Evolutionary conservation across 1,284 basidiomycete genomes (phyloP).

Genomic region (Chiua sp.): DNA sequence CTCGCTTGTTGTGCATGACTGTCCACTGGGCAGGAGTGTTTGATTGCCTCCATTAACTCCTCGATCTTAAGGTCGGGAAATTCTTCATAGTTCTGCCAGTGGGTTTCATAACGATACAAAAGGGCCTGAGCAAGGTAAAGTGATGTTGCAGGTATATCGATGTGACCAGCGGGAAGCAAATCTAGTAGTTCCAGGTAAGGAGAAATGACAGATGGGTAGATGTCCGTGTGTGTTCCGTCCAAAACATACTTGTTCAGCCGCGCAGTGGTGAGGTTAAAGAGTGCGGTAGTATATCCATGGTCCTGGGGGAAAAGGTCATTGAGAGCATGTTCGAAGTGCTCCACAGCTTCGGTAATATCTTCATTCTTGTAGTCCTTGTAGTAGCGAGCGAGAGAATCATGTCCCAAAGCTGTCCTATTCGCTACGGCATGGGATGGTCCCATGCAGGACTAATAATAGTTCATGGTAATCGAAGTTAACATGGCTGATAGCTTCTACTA

Average conservation of each 20-base stretch:
- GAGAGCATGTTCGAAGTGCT: not conserved
- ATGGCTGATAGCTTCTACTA: not conserved
- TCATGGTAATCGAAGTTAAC: too few relatives aligned
- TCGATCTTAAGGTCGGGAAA: too few relatives aligned
- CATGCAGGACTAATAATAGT: not conserved
- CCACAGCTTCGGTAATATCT: not conserved
- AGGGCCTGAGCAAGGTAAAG: constrained; percentile 6
- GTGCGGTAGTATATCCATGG: not conserved
- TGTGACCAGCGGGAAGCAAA: not conserved
- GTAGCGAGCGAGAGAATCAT: not conserved
- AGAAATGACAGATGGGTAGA: constrained; percentile 1
- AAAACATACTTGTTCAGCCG: not conserved
- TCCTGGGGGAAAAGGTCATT: not conserved
- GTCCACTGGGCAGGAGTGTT: not conserved
- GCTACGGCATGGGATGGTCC: not conserved
- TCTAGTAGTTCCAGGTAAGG: not conserved
- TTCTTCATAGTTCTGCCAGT: too few relatives aligned
- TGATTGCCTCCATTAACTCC: too few relatives aligned
- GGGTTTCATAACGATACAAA: not conserved
- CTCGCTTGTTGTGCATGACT: constrained; percentile 5
- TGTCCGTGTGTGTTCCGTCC: not conserved
- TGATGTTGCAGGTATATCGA: constrained; percentile 6
- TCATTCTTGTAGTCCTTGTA: not conserved
- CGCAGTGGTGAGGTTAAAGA: constrained; percentile 21
- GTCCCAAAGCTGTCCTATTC: not conserved